phyloP scores from a whole-genome alignment of 805 yeast genomes.

The Tetrapisispora pingtungensis region DNA sequence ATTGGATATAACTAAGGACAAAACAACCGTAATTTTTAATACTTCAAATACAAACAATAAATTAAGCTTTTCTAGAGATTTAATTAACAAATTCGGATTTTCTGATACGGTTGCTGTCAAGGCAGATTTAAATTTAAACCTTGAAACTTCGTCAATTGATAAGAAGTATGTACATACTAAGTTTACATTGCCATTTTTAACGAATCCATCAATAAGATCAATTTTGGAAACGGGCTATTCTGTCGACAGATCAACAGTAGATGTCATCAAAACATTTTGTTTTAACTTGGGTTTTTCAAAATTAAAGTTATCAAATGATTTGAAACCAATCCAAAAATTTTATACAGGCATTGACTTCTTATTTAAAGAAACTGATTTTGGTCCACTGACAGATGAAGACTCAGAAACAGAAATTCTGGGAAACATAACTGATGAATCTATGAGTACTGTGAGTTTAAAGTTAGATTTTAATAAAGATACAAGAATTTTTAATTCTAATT shows the following conservation, averaged over 20 bases:
- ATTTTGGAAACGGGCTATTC: slow-evolving; percentile 23
- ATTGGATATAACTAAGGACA: slow-evolving; percentile 8
- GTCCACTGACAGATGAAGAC: not conserved
- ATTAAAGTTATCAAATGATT: slow-evolving; percentile 17
- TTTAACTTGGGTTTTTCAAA: slow-evolving; percentile 45
- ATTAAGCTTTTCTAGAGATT: slow-evolving; percentile 29
- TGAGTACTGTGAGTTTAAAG: slow-evolving; percentile 18
- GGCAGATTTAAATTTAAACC: slow-evolving; percentile 39
- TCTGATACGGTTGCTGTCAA: slow-evolving; percentile 44
- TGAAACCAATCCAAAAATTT: slow-evolving; percentile 15
- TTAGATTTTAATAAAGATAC: slow-evolving; percentile 35
- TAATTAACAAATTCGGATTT: slow-evolving; percentile 46
- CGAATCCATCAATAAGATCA: slow-evolving; percentile 36
- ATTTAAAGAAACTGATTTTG: slow-evolving; percentile 31
- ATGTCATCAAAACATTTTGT: not conserved
- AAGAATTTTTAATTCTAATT: slow-evolving; percentile 32
- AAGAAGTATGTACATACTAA: slow-evolving; percentile 41
- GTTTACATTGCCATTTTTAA: slow-evolving; percentile 37
- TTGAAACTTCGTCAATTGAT: slow-evolving; percentile 36
- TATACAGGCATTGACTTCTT: slow-evolving; percentile 51
- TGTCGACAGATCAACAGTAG: not conserved
- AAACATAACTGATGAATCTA: not conserved
- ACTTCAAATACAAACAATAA: slow-evolving; percentile 30
- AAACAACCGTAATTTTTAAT: slow-evolving; percentile 19
- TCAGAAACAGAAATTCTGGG: not conserved